Conservation (phyloP, 345 rosid genomes). For the Sisymbrium irio region DNA sequence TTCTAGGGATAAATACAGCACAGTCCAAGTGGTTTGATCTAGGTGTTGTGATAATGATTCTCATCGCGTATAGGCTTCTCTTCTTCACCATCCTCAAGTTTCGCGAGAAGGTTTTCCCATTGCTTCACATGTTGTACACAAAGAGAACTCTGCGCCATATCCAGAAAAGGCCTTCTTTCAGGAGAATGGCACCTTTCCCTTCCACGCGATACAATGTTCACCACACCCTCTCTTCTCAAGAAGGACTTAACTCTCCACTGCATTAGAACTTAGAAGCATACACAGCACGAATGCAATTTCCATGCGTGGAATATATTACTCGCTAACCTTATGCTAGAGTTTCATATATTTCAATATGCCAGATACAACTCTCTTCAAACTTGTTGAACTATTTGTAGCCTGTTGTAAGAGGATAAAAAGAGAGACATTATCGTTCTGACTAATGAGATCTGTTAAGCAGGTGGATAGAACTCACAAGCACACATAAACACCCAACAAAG, state of each 20-base stretch:
- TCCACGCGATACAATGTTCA: conserved; percentile 55
- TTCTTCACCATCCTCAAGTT: conserved; percentile 78
- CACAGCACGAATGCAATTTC: background rate
- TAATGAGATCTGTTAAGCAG: background rate
- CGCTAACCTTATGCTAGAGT: conserved; percentile 9
- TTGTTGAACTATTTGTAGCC: conserved; percentile 11
- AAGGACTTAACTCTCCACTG: conserved; percentile 76
- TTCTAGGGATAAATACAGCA: conserved; percentile 52
- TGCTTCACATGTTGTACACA: conserved; percentile 52
- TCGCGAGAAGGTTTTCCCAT: conserved; percentile 67
- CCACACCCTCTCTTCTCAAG: conserved; percentile 75
- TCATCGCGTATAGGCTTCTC: conserved; percentile 58
- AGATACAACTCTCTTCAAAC: conserved; percentile 13
- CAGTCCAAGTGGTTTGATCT: conserved; percentile 90
- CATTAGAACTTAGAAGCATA: conserved; percentile 42
- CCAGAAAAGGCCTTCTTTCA: conserved; percentile 73
- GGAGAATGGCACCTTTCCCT: conserved; percentile 42
- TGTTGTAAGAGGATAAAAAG: background rate
- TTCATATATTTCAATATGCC: conserved; percentile 10
- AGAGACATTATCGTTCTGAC: conserved; percentile 7
- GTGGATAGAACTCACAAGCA: background rate
- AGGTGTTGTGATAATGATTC: conserved; percentile 51
- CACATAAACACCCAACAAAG: background rate
- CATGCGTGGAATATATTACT: background rate
- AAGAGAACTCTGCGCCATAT: conserved; percentile 60